Evolutionary conservation across 768 basidiomycete genomes (phyloP), one percentile per base, ranked within the genome.

Genomic region (Lyophyllum shimeji): DNA sequence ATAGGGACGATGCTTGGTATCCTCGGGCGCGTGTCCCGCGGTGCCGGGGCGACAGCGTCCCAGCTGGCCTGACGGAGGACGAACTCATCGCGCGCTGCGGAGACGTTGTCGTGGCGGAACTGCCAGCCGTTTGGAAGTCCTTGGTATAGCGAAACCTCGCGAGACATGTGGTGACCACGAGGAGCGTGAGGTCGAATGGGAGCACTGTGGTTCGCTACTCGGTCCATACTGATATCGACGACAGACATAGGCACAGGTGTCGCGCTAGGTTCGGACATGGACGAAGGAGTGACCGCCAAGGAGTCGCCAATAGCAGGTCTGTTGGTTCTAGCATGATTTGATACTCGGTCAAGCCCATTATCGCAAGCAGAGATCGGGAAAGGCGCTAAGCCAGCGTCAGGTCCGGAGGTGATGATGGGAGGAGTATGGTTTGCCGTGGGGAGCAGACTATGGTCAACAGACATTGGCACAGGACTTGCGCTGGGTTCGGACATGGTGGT

Each of bases 41-140:
- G 57, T 11, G n/a, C 27, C 24, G 46, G 48, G 23, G 40, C 57
- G 21, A 62, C 43, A 15, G 59, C 15, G 21, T 51, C 34, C 37
- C 33, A 20, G 3, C 25, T n/a, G 7, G 42, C 44, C 44, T 60
- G 56, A 31, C 33, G 60, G n/a, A 34, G 48, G 13, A 52, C 48
- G 51, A 57, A 62, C 61, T 69, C 65, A 64, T 74, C 55, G 54
- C 66, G 51, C 9, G 56, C 58, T 17, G 67, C 67, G 59, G 71
- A 63, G 53, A 73, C 73, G 34, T 73, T 73, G 11, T 71, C 67
- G 55, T 75, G 65, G 54, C 72, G 67, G 60, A 70, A 76, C 53
- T 79, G 79, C 79, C 78, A 79, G 23, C 77, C 79, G 52, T 77
- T 76, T 2, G 77, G 79, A 31, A 79, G 69, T 17, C 79, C 78